Conservation (phyloP, 129 eudicot genomes). For the Tagetes erecta region DNA sequence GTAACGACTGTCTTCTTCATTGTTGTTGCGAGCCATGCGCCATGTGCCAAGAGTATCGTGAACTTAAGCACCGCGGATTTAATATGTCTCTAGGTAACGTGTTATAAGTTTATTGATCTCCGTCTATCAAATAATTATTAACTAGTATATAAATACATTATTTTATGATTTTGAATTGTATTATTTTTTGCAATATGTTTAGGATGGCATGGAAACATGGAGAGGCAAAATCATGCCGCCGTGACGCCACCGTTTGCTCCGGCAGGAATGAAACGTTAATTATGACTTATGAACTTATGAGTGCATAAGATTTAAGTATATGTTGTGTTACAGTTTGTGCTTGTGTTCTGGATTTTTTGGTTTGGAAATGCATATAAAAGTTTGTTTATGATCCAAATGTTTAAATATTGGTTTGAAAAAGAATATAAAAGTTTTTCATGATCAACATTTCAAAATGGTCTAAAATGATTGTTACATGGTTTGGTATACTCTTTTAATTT, state of each 20-base stretch:
- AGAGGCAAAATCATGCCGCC: constrained; percentile 27
- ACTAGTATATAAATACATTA: not conserved
- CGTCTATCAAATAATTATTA: not conserved
- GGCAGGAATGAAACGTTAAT: constrained; percentile 45
- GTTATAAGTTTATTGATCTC: not conserved
- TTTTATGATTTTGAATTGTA: not conserved
- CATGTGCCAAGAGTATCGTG: constrained; percentile 62
- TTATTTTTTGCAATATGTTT: not conserved
- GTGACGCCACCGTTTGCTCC: constrained; percentile 44
- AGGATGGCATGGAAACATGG: constrained; percentile 65
- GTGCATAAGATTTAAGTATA: not conserved
- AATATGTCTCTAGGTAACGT: constrained; percentile 49
- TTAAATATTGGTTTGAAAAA: too few relatives aligned
- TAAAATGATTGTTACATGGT: not conserved
- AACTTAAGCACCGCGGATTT: constrained; percentile 55
- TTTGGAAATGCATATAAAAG: not conserved
- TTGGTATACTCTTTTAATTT: too few relatives aligned
- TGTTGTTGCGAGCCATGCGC: constrained; percentile 63
- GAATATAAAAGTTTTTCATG: too few relatives aligned
- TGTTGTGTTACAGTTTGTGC: not conserved
- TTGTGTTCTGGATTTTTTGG: not conserved
- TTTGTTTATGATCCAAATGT: not conserved
- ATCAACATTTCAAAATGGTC: not conserved
- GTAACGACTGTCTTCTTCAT: constrained; percentile 51
- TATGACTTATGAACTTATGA: not conserved